Evolutionary conservation across 495 filamentous ascomycete species (phyloP), one percentile per base, ranked within the genome.

Genomic region (Venustampulla echinocandica): DNA sequence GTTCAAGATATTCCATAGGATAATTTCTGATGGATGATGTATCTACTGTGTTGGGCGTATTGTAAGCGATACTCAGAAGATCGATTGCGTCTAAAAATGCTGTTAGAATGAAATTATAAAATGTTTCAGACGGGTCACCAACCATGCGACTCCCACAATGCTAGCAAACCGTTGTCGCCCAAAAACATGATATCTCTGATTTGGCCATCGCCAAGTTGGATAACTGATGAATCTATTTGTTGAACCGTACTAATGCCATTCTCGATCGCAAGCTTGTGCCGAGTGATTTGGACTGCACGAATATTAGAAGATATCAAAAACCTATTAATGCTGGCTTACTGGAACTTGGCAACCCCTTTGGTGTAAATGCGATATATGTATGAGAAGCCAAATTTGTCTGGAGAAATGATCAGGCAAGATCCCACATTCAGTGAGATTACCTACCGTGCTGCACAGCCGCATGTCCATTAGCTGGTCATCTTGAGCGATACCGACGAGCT

Each of bases 121-220:
- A 2, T n/a, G 10, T 18, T 36, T 22, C 10, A 17, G 20, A 15
- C n/a, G 1, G 23, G 10, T 23, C 42, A 50, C 35, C 33, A 51
- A 70, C 73, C 67, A 52, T 58, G 57, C 0, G 32, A 28, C 0
- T 59, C 39, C 59, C 69, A 74, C 4, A 79, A 50, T 1, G 74
- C 50, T 10, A 76, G 55, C 3, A 78, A 47, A 13, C 45, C 58
- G 17, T 61, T 53, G 44, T 68, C 63, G 46, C 71, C 56, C 9
- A 73, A 49, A 42, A 75, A 75, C 46, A 71, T 73, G 5, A 76
- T 46, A 52, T 79, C 74, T 18, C 69, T 44, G 9, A 77, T 58
- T 5, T 46, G 58, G 9, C 62, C 67, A 43, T 64, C 52, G 4
- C 65, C 68, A 6, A 77, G 60, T 9, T 46, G 44, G 6, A 78